Conservation (phyloP, 306 rosid species). For the Calophaca sinica region DNA sequence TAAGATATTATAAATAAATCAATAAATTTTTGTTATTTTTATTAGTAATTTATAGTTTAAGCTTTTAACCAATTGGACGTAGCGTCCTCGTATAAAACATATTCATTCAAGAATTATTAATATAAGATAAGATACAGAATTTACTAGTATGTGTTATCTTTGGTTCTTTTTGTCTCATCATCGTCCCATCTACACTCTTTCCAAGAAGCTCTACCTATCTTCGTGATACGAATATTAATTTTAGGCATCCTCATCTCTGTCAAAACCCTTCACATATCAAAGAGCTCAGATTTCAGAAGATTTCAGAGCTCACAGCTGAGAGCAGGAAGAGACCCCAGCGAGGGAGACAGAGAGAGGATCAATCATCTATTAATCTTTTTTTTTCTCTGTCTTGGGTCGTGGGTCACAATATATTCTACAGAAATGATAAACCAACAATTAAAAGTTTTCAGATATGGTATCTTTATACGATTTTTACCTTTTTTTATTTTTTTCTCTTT, state of each 20-base stretch:
- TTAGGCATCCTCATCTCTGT: slow-evolving; percentile 20
- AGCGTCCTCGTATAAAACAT: too few species aligned
- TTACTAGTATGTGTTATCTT: background rate
- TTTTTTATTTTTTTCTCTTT: too few species aligned
- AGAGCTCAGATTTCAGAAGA: slow-evolving; percentile 33
- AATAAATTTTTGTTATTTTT: too few species aligned
- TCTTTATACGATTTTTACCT: too few species aligned
- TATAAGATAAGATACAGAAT: background rate
- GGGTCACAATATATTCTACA: slow-evolving; percentile 6
- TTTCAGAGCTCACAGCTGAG: slow-evolving; percentile 23
- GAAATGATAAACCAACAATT: too few species aligned
- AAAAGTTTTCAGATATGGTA: too few species aligned
- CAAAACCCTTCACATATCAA: slow-evolving; percentile 17
- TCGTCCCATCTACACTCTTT: slow-evolving; percentile 55
- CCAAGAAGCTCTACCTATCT: slow-evolving; percentile 39
- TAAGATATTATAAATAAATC: too few species aligned
- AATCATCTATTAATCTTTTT: slow-evolving; percentile 7
- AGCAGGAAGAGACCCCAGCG: slow-evolving; percentile 11
- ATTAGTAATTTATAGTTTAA: too few species aligned
- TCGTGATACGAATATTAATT: slow-evolving; percentile 10
- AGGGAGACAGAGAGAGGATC: slow-evolving; percentile 17
- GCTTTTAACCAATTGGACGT: too few species aligned
- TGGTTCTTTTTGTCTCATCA: slow-evolving; percentile 44
- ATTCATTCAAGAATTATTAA: too few species aligned
- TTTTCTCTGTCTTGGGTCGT: slow-evolving; percentile 42